These are phyloP conservation scores for Cicer cuneatum DNA, from an alignment of 306 rosid species.

Conservation along the genomic window DNA sequence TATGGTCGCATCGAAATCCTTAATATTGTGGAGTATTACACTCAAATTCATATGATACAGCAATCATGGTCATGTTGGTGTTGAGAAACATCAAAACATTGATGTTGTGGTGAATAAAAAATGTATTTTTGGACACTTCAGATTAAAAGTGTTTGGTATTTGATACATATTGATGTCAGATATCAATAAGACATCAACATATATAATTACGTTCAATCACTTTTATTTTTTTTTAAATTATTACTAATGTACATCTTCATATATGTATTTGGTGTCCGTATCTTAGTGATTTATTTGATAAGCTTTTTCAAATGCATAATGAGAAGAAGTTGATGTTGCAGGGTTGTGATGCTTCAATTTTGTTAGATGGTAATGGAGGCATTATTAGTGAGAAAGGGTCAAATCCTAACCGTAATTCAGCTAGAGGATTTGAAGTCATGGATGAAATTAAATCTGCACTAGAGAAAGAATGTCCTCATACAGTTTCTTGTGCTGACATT, in stretches of 20 bases:
- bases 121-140: neutral
- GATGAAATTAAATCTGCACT: conserved; percentile 80
- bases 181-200: too few relatives aligned
- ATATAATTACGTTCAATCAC: too few relatives aligned
- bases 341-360: conserved; percentile 92
- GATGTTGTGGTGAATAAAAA: neutral
- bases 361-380: conserved; percentile 69
- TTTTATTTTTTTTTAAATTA: too few relatives aligned
- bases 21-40: neutral
- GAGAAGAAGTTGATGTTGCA: conserved; percentile 45
- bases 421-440: conserved; percentile 74
- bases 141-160: too few relatives aligned
- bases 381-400: conserved; percentile 75
- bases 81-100: neutral
- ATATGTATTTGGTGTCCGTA: too few relatives aligned
- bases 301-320: conserved; percentile 9
- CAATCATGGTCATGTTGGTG: neutral
- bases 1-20: neutral
- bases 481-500: conserved; percentile 92
- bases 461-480: conserved; percentile 76
- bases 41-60: neutral
- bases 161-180: too few relatives aligned
- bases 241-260: too few relatives aligned
- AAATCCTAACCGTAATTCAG: conserved; percentile 78
- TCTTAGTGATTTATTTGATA: neutral